These are phyloP conservation scores for Heterobasidion irregulare DNA, from an alignment of 1,284 basidiomycete species.

Conservation along the genomic window DNA sequence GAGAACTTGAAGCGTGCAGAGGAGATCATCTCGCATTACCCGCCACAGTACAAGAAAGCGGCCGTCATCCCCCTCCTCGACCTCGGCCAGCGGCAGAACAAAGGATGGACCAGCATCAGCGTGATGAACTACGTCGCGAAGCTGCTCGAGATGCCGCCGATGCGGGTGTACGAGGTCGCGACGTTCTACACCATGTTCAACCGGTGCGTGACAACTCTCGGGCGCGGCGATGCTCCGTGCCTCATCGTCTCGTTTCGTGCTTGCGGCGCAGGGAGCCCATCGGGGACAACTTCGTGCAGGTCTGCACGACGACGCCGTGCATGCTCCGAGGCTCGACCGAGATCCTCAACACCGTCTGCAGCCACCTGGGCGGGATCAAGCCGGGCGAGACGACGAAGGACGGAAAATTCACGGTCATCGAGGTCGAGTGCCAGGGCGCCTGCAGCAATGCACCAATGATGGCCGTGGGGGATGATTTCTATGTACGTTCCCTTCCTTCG, in stretches of 20 bases:
- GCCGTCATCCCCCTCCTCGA: constrained; percentile 97
- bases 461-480: constrained; percentile 94
- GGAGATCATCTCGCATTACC: constrained; percentile 90
- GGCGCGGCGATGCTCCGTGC: not conserved
- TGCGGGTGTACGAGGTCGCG: constrained; percentile 99
- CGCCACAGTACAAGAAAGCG: constrained; percentile 95
- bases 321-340: constrained; percentile 91
- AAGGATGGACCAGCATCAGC: constrained; percentile 97
- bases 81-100: constrained; percentile 95
- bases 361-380: constrained; percentile 78
- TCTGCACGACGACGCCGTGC: constrained; percentile 99
- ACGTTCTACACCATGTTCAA: constrained; percentile 99
- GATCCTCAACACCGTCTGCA: constrained; percentile 81
- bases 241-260: not conserved
- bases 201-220: constrained; percentile 40
- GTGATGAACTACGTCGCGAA: constrained; percentile 98
- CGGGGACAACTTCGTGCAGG: constrained; percentile 91
- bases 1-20: constrained; percentile 82
- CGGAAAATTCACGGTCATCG: constrained; percentile 95
- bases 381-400: constrained; percentile 91
- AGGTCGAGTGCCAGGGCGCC: constrained; percentile 97
- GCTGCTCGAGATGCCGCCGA: constrained; percentile 90
- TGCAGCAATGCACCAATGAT: constrained; percentile 99
- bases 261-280: constrained; percentile 72
- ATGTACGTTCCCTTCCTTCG: constrained; percentile 42